phyloP scores from a whole-genome alignment of 768 basidiomycete genomes.

The Tricholoma sp. region DNA sequence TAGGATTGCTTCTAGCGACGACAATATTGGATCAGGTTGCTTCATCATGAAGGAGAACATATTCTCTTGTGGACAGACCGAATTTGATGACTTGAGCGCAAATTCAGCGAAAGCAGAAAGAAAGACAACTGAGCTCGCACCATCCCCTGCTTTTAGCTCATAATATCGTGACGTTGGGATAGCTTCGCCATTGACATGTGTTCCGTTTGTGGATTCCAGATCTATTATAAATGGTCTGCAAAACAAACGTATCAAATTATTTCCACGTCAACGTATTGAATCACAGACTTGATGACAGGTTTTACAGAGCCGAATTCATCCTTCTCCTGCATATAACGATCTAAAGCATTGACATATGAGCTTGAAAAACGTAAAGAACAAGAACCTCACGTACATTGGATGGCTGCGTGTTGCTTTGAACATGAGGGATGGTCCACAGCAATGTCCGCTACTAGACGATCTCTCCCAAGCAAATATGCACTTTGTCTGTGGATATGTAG shows the following conservation, averaged over 20 bases:
- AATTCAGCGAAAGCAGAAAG: constrained; percentile 2
- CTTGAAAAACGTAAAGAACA: neutral
- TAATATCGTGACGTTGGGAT: constrained; percentile 87
- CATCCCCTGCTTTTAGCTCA: constrained; percentile 74
- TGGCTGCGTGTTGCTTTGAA: constrained; percentile 96
- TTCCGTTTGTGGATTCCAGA: constrained; percentile 97
- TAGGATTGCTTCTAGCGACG: neutral
- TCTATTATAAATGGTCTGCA: constrained; percentile 93
- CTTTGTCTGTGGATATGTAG: constrained; percentile 93
- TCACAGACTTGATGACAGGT: constrained; percentile 74
- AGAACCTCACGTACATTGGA: constrained; percentile 65
- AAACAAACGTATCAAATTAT: constrained; percentile 5
- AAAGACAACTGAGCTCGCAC: constrained; percentile 37
- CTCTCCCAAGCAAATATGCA: constrained; percentile 90
- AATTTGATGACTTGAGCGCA: constrained; percentile 70
- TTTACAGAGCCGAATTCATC: constrained; percentile 83
- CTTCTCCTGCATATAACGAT: constrained; percentile 79
- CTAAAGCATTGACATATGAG: constrained; percentile 29
- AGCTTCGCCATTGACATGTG: constrained; percentile 80
- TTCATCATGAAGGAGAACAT: constrained; percentile 82
- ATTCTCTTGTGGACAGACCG: constrained; percentile 75
- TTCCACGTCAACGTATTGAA: neutral
- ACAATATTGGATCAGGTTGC: constrained; percentile 30
- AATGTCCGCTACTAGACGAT: constrained; percentile 81
- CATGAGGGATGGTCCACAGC: constrained; percentile 93